These are phyloP conservation scores for Thalia dealbata DNA, from an alignment of 176 grass and related monocot genomes.

Conservation along the genomic window DNA sequence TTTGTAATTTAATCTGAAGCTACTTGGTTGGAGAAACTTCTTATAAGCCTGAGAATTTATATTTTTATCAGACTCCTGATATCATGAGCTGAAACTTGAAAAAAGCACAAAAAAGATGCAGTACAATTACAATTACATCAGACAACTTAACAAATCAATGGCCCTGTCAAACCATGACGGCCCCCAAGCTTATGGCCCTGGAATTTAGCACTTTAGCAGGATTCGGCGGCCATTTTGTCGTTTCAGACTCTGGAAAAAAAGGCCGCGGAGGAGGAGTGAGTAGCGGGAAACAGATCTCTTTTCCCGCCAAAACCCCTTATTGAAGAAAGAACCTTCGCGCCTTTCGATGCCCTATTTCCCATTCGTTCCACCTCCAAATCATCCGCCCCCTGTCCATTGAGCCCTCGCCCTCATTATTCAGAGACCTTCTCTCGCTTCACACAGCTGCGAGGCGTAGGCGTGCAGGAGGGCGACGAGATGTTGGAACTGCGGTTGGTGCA, in stretches of 20 bases:
- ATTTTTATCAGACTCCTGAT: too few relatives aligned
- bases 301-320: not conserved
- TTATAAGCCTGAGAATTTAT: too few relatives aligned
- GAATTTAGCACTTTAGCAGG: too few relatives aligned
- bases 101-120: too few relatives aligned
- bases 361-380: not conserved
- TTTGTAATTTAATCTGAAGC: too few relatives aligned
- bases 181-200: too few relatives aligned
- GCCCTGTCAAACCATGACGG: too few relatives aligned
- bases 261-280: not conserved
- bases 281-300: not conserved
- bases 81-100: too few relatives aligned
- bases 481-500: constrained; percentile 18
- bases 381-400: not conserved
- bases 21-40: not conserved
- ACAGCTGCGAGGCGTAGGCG: not conserved
- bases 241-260: not conserved
- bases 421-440: not conserved
- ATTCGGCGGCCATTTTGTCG: not conserved
- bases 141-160: too few relatives aligned
- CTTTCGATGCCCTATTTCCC: not conserved
- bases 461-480: not conserved
- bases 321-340: too few relatives aligned
- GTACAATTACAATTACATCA: too few relatives aligned
- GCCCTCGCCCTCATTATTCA: not conserved